A percentile compares a stretch with the other conserved stretches of the same genome.
These are phyloP conservation scores for Nadsonia commutata DNA, from an alignment of 1,139 yeast genomes.

Conservation along the genomic window DNA sequence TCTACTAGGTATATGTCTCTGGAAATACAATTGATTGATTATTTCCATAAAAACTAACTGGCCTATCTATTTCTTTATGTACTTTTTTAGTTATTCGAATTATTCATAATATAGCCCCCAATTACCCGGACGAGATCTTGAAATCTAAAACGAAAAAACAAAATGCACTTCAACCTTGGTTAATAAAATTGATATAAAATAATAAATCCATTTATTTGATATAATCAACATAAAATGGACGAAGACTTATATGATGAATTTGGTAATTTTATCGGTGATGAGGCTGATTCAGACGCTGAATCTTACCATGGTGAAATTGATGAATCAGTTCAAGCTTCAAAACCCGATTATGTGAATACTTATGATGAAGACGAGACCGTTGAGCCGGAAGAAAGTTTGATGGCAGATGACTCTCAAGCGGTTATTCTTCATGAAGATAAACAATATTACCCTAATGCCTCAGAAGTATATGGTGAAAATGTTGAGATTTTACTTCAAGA, in stretches of 20 bases:
- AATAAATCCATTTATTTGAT: not conserved
- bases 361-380: conserved; percentile 9
- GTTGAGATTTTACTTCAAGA: conserved; percentile 54
- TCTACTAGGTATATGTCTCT: too few species aligned
- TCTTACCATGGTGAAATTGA: conserved; percentile 7
- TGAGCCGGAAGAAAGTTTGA: conserved; percentile 9
- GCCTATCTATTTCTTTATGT: too few species aligned
- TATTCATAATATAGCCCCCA: too few species aligned
- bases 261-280: conserved; percentile 56
- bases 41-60: too few species aligned
- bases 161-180: too few species aligned
- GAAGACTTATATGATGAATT: conserved; percentile 63
- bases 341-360: conserved; percentile 7
- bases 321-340: conserved; percentile 9
- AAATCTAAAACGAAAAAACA: too few species aligned
- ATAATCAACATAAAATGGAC: conserved; percentile 16
- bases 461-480: conserved; percentile 37
- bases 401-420: conserved; percentile 6
- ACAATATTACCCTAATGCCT: conserved; percentile 28
- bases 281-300: conserved; percentile 23
- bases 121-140: too few species aligned
- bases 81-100: too few species aligned
- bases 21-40: too few species aligned
- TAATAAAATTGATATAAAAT: not conserved
- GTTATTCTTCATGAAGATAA: conserved; percentile 34